phyloP scores from a whole-genome alignment of 1,139 yeast species.

The Yamadazyma epiphylla region DNA sequence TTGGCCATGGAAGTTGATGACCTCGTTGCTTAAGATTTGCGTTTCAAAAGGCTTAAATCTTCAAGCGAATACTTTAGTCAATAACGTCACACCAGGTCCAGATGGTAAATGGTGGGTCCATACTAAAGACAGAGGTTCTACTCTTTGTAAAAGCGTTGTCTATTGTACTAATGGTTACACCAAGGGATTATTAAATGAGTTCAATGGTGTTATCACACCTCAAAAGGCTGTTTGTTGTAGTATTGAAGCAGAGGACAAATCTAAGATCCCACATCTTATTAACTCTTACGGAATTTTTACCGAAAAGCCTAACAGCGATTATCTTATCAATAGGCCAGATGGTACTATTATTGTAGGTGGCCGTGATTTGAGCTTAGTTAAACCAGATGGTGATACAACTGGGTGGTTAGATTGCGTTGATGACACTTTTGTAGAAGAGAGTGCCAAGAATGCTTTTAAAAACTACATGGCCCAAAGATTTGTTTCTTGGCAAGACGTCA shows the following conservation, averaged over 20 bases:
- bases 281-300: conserved; percentile 18
- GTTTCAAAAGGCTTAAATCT: conserved; percentile 28
- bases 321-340: conserved; percentile 21
- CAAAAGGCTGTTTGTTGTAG: conserved; percentile 16
- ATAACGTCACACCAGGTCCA: conserved; percentile 11
- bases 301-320: conserved; percentile 15
- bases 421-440: conserved; percentile 15
- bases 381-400: conserved; percentile 14
- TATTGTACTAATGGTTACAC: conserved; percentile 8
- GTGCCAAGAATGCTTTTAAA: conserved; percentile 11
- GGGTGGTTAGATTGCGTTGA: conserved; percentile 16
- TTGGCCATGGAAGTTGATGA: conserved; percentile 38
- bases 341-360: conserved; percentile 22
- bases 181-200: conserved; percentile 6
- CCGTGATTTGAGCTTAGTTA: conserved; percentile 5
- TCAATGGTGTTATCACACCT: conserved; percentile 13
- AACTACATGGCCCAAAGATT: conserved; percentile 16
- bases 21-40: conserved; percentile 22
- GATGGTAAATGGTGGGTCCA: conserved; percentile 17
- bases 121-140: conserved; percentile 27
- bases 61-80: conserved; percentile 37
- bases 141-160: conserved; percentile 5
- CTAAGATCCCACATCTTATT: conserved; percentile 17
- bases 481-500: conserved; percentile 25
- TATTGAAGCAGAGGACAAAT: conserved; percentile 9